Conservation (phyloP, 257 asterid species). For the Gynochthodes officinalis region DNA sequence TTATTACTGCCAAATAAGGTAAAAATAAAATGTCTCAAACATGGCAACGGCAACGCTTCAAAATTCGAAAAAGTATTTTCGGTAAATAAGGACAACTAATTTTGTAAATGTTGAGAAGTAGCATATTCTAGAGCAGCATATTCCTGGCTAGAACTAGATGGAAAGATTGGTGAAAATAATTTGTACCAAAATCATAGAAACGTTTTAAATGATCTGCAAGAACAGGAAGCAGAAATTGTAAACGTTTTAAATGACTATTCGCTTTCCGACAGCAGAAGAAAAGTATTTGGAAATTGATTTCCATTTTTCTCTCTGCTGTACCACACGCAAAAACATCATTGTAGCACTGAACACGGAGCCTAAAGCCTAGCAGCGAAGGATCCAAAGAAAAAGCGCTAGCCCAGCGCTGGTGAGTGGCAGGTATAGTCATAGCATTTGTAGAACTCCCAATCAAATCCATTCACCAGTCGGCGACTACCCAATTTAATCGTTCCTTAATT, state of each 20-base stretch:
- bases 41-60: too few species aligned
- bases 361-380: background rate
- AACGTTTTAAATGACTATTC: slow-evolving; percentile 7
- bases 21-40: too few species aligned
- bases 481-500: background rate
- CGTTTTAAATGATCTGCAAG: too few species aligned
- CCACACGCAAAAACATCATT: background rate
- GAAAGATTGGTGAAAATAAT: background rate
- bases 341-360: background rate
- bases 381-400: background rate
- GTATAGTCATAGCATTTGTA: background rate
- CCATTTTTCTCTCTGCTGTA: background rate
- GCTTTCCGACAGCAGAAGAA: background rate
- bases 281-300: background rate
- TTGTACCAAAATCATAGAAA: too few species aligned
- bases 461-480: slow-evolving; percentile 1
- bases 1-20: background rate
- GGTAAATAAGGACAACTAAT: too few species aligned
- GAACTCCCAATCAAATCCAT: background rate
- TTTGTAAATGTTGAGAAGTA: too few species aligned
- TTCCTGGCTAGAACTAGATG: background rate
- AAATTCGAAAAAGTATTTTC: too few species aligned
- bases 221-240: background rate
- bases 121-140: too few species aligned
- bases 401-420: background rate